These are phyloP conservation scores for Alnus glutinosa DNA, from an alignment of 306 rosid genomes.

Conservation along the genomic window DNA sequence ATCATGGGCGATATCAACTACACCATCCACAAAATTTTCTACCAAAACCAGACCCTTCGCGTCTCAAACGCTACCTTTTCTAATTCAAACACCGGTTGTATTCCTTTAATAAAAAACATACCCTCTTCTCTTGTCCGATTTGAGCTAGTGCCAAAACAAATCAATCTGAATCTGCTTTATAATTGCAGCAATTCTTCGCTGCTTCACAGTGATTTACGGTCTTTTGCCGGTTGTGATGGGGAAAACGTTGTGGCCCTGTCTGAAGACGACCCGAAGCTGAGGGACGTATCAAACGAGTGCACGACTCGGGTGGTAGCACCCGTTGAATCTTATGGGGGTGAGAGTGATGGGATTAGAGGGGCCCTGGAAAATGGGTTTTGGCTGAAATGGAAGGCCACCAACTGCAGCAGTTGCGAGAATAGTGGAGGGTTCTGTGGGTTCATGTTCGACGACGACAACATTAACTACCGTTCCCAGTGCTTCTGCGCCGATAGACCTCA, in stretches of 20 bases:
- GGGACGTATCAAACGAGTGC: background rate
- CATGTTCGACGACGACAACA: too few relatives aligned
- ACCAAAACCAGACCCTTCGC: background rate
- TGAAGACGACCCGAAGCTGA: background rate
- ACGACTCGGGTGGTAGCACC: background rate
- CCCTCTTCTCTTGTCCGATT: background rate
- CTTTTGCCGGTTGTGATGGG: background rate
- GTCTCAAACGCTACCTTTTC: constrained; percentile 30
- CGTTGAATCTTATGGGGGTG: background rate
- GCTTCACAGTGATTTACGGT: background rate
- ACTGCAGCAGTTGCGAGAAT: background rate
- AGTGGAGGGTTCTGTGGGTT: constrained; percentile 47
- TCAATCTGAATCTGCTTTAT: background rate
- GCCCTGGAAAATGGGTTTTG: constrained; percentile 28
- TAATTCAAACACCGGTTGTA: background rate
- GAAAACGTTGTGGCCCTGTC: background rate
- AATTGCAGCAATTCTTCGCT: constrained; percentile 5
- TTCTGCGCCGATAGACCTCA: too few relatives aligned
- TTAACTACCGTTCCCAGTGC: too few relatives aligned
- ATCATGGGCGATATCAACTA: background rate
- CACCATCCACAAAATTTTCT: constrained; percentile 27
- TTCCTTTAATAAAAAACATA: background rate
- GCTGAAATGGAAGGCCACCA: constrained; percentile 29
- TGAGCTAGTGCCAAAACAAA: background rate
- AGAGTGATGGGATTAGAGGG: background rate